Evolutionary conservation across 305 asterid species (phyloP).

Genomic region (Striga hermonthica): DNA sequence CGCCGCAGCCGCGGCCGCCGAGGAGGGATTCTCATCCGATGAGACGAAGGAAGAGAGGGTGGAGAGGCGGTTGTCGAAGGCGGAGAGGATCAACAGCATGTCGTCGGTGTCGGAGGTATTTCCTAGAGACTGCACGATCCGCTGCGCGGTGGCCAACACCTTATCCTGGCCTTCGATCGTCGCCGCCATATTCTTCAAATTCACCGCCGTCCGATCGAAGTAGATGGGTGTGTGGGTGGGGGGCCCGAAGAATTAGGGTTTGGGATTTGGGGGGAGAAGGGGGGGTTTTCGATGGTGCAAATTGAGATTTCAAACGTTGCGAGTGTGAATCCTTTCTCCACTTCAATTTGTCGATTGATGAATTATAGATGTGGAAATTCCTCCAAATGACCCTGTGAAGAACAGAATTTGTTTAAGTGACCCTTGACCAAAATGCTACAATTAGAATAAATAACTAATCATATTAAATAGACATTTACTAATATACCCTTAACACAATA

Average conservation of each 20-base stretch:
- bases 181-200: constrained; percentile 53
- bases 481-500: too few species aligned
- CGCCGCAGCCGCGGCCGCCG: constrained; percentile 2
- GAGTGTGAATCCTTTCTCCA: too few species aligned
- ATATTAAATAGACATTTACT: too few species aligned
- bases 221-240: not conserved
- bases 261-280: constrained; percentile 34
- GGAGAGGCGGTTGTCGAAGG: constrained; percentile 82
- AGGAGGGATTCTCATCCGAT: constrained; percentile 36
- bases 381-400: too few species aligned
- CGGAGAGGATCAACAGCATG: constrained; percentile 69
- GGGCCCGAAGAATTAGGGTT: not conserved
- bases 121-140: constrained; percentile 79
- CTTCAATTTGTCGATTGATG: constrained; percentile 6
- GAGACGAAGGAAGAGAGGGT: constrained; percentile 61
- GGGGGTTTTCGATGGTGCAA: constrained; percentile 1
- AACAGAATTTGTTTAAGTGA: too few species aligned
- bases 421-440: too few species aligned
- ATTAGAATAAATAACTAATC: too few species aligned
- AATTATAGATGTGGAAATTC: constrained; percentile 30
- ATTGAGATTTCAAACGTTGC: constrained; percentile 21
- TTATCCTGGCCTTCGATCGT: constrained; percentile 73
- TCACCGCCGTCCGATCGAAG: not conserved
- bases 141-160: constrained; percentile 83
- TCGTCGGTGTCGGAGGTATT: constrained; percentile 71